These are phyloP conservation scores for Venturia nashicola DNA, from an alignment of 2,329 filamentous ascomycete species.

Conservation along the genomic window DNA sequence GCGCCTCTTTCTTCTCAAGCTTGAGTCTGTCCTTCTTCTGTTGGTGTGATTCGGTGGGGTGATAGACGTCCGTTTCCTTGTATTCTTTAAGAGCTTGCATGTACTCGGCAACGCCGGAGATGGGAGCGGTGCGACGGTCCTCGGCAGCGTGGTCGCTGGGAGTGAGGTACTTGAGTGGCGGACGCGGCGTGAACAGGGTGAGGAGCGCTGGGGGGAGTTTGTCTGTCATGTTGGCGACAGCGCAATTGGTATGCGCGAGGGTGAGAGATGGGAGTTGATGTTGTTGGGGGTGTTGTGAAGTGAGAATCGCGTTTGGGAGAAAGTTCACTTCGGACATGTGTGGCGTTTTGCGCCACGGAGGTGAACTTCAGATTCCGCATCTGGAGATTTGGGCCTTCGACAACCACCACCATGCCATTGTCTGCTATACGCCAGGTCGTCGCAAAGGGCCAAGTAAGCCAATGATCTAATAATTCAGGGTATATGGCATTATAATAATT, in stretches of 20 bases:
- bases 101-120: constrained; percentile 63
- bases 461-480: background rate
- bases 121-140: constrained; percentile 60
- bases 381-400: constrained; percentile 7
- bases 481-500: background rate
- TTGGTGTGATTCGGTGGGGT: constrained; percentile 85
- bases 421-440: constrained; percentile 37
- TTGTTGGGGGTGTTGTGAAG: background rate
- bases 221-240: constrained; percentile 61
- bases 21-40: constrained; percentile 75
- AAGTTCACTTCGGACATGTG: background rate
- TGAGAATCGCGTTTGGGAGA: background rate
- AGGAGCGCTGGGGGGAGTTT: constrained; percentile 87
- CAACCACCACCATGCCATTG: constrained; percentile 29
- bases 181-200: constrained; percentile 88
- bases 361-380: background rate
- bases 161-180: constrained; percentile 78
- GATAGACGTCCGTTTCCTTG: constrained; percentile 63
- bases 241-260: background rate
- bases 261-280: constrained; percentile 2
- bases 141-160: constrained; percentile 74
- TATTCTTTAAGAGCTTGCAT: constrained; percentile 64
- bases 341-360: background rate
- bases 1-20: constrained; percentile 60
- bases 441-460: constrained; percentile 42